Conservation (phyloP, 768 basidiomycete species). For the Solioccasus polychromus region DNA sequence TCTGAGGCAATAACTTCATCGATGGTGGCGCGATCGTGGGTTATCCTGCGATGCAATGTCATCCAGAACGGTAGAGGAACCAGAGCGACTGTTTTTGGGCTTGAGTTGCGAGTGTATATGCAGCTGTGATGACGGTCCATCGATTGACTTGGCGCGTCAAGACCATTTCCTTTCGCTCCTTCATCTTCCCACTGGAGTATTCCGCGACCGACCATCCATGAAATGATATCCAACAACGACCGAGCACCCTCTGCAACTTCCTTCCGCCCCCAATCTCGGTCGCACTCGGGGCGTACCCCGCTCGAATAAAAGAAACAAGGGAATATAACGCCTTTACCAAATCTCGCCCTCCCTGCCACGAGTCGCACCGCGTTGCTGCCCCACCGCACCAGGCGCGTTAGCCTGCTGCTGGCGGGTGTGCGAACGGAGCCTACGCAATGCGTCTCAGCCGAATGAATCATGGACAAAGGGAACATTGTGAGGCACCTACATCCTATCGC, state of each 20-base stretch:
- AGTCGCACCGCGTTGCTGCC: constrained; percentile 41
- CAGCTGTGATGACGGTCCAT: constrained; percentile 3
- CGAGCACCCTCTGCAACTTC: constrained; percentile 33
- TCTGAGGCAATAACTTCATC: constrained; percentile 38
- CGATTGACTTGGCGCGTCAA: constrained; percentile 24
- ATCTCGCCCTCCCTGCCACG: constrained; percentile 45
- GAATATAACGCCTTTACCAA: constrained; percentile 38
- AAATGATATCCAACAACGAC: constrained; percentile 34
- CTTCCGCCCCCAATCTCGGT: constrained; percentile 42
- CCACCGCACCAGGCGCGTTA: constrained; percentile 46
- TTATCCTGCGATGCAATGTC: constrained; percentile 17
- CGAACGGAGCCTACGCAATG: constrained; percentile 67
- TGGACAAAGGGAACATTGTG: constrained; percentile 14
- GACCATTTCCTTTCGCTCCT: constrained; percentile 20
- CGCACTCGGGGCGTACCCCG: constrained; percentile 43
- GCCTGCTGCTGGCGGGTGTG: constrained; percentile 79
- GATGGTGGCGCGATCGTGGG: constrained; percentile 24
- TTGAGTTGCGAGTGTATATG: constrained; percentile 19
- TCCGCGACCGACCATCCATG: constrained; percentile 34
- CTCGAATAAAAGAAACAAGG: constrained; percentile 32
- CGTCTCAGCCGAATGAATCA: constrained; percentile 14
- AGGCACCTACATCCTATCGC: constrained; percentile 74
- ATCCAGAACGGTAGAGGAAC: constrained; percentile 17
- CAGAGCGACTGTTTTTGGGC: constrained; percentile 7
- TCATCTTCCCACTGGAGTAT: constrained; percentile 16